Conservation (phyloP, 1,139 yeast species). For the Sugiyamaella sp. region DNA sequence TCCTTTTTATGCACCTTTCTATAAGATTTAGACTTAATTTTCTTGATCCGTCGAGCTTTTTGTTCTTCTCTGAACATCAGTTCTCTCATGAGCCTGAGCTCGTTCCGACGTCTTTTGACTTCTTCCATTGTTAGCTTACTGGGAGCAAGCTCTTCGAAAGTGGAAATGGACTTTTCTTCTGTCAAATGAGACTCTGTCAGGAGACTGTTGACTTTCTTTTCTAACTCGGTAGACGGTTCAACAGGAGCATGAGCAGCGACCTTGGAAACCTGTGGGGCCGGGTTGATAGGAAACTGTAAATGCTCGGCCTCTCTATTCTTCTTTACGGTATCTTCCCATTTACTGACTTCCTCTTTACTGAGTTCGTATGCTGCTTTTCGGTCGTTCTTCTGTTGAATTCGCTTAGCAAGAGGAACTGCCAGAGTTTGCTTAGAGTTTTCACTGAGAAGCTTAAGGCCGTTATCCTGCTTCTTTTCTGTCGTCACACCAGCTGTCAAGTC, state of each 20-base stretch:
- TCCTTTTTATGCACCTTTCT: constrained; percentile 88
- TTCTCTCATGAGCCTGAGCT: constrained; percentile 89
- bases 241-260: constrained; percentile 59
- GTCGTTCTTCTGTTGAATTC: constrained; percentile 84
- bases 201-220: constrained; percentile 62
- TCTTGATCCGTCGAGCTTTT: constrained; percentile 86
- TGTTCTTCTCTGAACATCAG: constrained; percentile 94
- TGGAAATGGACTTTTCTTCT: constrained; percentile 75
- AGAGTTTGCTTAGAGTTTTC: constrained; percentile 48
- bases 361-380: constrained; percentile 90
- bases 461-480: constrained; percentile 5
- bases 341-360: constrained; percentile 80
- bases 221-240: constrained; percentile 62
- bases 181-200: constrained; percentile 65
- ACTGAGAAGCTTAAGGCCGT: constrained; percentile 31
- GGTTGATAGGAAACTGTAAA: constrained; percentile 69
- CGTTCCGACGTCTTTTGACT: constrained; percentile 72
- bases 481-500: constrained; percentile 67
- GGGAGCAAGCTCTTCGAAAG: constrained; percentile 80
- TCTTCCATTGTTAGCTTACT: constrained; percentile 83
- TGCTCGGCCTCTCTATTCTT: constrained; percentile 84
- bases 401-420: constrained; percentile 79
- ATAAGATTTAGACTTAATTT: constrained; percentile 89
- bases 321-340: constrained; percentile 85
- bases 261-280: constrained; percentile 47